phyloP scores from a whole-genome alignment of 2,329 filamentous ascomycete species.

The Ophiognomonia clavigignenti-juglandacearum region DNA sequence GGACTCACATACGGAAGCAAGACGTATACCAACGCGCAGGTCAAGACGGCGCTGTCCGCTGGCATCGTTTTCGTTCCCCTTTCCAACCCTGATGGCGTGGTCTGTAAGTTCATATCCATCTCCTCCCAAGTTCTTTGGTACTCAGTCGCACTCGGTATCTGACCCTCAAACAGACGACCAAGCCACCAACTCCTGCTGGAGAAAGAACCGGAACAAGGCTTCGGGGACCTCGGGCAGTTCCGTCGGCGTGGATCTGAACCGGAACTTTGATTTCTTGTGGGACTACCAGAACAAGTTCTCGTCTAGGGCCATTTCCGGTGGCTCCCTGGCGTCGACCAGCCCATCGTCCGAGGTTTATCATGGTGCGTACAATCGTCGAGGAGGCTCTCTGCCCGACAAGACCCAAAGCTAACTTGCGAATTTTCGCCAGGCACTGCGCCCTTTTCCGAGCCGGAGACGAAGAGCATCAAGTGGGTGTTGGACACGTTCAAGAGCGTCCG shows the following conservation, averaged over 20 bases:
- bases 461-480: constrained; percentile 48
- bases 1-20: constrained; percentile 49
- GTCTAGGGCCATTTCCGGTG: constrained; percentile 29
- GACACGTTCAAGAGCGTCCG: constrained; percentile 43
- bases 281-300: constrained; percentile 43
- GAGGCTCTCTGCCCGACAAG: too few species aligned
- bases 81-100: constrained; percentile 50
- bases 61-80: constrained; percentile 50
- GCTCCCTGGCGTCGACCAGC: constrained; percentile 34
- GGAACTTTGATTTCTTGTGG: constrained; percentile 56
- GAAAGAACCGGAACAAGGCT: constrained; percentile 49
- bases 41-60: constrained; percentile 43
- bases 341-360: constrained; percentile 44
- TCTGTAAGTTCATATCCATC: too few species aligned
- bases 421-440: too few species aligned
- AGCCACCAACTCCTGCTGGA: constrained; percentile 44
- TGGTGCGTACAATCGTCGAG: too few species aligned
- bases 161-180: too few species aligned
- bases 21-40: constrained; percentile 46
- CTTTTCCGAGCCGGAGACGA: constrained; percentile 52
- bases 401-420: too few species aligned
- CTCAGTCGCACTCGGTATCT: too few species aligned
- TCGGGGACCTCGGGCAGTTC: constrained; percentile 27
- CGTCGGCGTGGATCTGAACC: constrained; percentile 48
- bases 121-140: too few species aligned